Conservation (phyloP, 2,329 filamentous ascomycete species). For the Byssochlamys sp. region DNA sequence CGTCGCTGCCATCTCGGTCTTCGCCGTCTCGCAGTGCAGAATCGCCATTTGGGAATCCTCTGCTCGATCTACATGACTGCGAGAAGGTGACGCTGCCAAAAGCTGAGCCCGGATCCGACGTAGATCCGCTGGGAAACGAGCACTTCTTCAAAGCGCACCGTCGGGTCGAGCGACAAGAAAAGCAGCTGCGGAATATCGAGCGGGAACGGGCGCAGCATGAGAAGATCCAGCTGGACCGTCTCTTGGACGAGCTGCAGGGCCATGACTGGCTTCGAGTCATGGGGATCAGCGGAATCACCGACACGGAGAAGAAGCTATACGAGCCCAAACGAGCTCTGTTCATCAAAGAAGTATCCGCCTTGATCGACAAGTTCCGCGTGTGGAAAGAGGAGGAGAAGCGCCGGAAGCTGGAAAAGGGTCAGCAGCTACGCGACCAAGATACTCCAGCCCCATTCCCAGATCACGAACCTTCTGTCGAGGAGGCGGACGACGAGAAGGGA, state of each 20-base stretch:
- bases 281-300: constrained; percentile 76
- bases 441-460: constrained; percentile 2
- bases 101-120: constrained; percentile 20
- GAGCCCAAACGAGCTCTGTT: constrained; percentile 79
- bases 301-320: constrained; percentile 75
- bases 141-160: constrained; percentile 51
- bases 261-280: constrained; percentile 89
- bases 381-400: constrained; percentile 89
- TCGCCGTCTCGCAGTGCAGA: constrained; percentile 9
- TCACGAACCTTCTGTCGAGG: constrained; percentile 10
- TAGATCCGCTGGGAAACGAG: constrained; percentile 49
- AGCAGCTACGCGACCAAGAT: constrained; percentile 31
- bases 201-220: constrained; percentile 58
- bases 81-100: constrained; percentile 36
- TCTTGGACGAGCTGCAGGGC: constrained; percentile 73
- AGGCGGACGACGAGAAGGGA: constrained; percentile 10
- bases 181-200: constrained; percentile 59
- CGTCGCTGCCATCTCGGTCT: constrained; percentile 5
- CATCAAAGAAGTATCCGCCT: constrained; percentile 67
- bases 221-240: constrained; percentile 54
- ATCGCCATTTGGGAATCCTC: constrained; percentile 27
- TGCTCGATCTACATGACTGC: constrained; percentile 29
- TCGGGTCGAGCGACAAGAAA: constrained; percentile 55
- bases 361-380: constrained; percentile 75
- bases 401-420: constrained; percentile 66